phyloP scores from a whole-genome alignment of 306 rosid genomes.

The Argentina anserina region DNA sequence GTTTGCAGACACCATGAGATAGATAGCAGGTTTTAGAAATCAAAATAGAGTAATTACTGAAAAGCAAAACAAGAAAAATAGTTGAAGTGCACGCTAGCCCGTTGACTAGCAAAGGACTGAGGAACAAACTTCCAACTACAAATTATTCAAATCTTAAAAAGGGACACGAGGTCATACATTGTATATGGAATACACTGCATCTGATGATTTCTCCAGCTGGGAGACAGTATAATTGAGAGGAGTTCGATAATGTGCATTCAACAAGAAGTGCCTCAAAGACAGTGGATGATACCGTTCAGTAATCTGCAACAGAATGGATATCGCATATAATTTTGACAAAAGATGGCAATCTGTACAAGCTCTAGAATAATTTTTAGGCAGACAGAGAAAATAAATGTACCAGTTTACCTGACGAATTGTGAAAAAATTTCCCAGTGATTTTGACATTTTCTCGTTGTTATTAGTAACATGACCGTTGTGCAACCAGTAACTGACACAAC shows the following conservation, averaged over 20 bases:
- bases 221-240: constrained; percentile 71
- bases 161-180: constrained; percentile 46
- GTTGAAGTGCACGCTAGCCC: too few relatives aligned
- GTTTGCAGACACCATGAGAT: background rate
- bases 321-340: constrained; percentile 11
- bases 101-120: background rate
- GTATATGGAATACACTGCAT: constrained; percentile 72
- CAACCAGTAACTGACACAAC: constrained; percentile 69
- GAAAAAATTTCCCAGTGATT: constrained; percentile 90
- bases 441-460: constrained; percentile 93
- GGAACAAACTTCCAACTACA: background rate
- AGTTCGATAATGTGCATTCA: constrained; percentile 77
- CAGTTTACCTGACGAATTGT: constrained; percentile 86
- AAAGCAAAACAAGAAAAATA: too few relatives aligned
- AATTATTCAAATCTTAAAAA: background rate
- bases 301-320: constrained; percentile 48
- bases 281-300: constrained; percentile 73
- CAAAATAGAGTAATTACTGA: too few relatives aligned
- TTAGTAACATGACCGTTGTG: constrained; percentile 96
- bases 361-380: background rate
- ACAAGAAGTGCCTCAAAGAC: constrained; percentile 82
- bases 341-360: constrained; percentile 25
- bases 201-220: constrained; percentile 86
- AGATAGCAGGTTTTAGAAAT: background rate
- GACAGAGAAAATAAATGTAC: background rate